These are phyloP conservation scores for Penicillium sp. DNA, from an alignment of 2,329 filamentous ascomycete species.

Conservation along the genomic window DNA sequence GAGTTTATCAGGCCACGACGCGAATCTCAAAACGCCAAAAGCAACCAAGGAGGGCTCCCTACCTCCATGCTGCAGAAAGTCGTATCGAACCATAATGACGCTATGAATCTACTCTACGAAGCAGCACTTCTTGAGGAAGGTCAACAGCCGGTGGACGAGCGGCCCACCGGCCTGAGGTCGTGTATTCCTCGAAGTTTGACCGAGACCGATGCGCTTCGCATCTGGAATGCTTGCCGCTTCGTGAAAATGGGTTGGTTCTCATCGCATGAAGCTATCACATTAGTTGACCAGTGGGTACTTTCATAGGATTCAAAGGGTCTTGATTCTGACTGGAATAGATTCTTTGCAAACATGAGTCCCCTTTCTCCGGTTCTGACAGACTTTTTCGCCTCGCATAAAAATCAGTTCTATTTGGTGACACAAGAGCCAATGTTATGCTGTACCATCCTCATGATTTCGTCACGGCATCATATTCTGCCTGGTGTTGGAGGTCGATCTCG, in stretches of 20 bases:
- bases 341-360: slow-evolving; percentile 53
- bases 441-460: slow-evolving; percentile 58
- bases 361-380: slow-evolving; percentile 54
- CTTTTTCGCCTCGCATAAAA: slow-evolving; percentile 52
- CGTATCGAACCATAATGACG: slow-evolving; percentile 56
- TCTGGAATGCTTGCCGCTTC: slow-evolving; percentile 56
- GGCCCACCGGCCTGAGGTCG: slow-evolving; percentile 18
- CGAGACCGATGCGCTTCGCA: slow-evolving; percentile 39
- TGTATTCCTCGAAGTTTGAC: slow-evolving; percentile 17
- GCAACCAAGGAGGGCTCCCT: slow-evolving; percentile 32
- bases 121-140: slow-evolving; percentile 44
- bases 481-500: slow-evolving; percentile 48
- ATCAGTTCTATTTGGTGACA: slow-evolving; percentile 53
- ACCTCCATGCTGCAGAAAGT: slow-evolving; percentile 53
- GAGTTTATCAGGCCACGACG: background rate
- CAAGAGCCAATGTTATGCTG: slow-evolving; percentile 57
- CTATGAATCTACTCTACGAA: slow-evolving; percentile 54
- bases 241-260: slow-evolving; percentile 60
- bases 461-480: slow-evolving; percentile 50
- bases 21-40: slow-evolving; percentile 7
- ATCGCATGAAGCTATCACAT: slow-evolving; percentile 55
- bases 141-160: slow-evolving; percentile 33
- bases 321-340: slow-evolving; percentile 28
- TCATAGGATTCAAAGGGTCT: too few relatives aligned
- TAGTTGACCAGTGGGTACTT: slow-evolving; percentile 49